A percentile compares a stretch with the other conserved stretches of the same genome.
phyloP scores from a whole-genome alignment of 2,329 filamentous ascomycete species.

The Bipolaris cookei region DNA sequence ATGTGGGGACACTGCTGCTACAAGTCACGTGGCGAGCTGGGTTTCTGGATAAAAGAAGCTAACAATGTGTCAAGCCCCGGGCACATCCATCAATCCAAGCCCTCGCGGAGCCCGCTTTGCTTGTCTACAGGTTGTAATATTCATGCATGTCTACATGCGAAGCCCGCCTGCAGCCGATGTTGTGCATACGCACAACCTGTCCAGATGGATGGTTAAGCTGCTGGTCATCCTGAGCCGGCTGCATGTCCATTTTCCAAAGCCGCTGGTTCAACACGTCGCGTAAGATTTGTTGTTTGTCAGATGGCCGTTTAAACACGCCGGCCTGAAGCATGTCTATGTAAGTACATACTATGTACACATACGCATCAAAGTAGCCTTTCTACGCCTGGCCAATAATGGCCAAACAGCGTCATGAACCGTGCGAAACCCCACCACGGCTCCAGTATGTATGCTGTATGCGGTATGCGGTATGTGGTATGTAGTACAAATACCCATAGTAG shows the following conservation, averaged over 20 bases:
- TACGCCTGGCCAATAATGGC: background rate
- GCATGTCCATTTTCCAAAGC: constrained; percentile 3
- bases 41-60: constrained; percentile 22
- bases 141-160: constrained; percentile 18
- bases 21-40: constrained; percentile 25
- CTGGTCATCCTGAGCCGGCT: constrained; percentile 8
- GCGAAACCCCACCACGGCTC: constrained; percentile 10
- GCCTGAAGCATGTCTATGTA: background rate
- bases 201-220: constrained; percentile 12
- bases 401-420: constrained; percentile 1
- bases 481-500: background rate
- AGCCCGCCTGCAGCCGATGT: constrained; percentile 21
- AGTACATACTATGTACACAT: background rate
- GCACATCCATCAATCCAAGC: constrained; percentile 17
- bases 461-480: background rate
- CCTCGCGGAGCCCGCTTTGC: constrained; percentile 19
- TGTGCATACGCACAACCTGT: constrained; percentile 24
- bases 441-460: background rate
- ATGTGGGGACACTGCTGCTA: constrained; percentile 23
- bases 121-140: constrained; percentile 15
- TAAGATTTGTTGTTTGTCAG: background rate
- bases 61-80: constrained; percentile 22
- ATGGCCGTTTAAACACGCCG: background rate
- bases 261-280: constrained; percentile 11
- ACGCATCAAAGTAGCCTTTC: constrained; percentile 6